Evolutionary conservation across 2,329 filamentous ascomycete genomes (phyloP), one percentile per base, ranked within the genome.

Genomic region (Zymoseptoria brevis): DNA sequence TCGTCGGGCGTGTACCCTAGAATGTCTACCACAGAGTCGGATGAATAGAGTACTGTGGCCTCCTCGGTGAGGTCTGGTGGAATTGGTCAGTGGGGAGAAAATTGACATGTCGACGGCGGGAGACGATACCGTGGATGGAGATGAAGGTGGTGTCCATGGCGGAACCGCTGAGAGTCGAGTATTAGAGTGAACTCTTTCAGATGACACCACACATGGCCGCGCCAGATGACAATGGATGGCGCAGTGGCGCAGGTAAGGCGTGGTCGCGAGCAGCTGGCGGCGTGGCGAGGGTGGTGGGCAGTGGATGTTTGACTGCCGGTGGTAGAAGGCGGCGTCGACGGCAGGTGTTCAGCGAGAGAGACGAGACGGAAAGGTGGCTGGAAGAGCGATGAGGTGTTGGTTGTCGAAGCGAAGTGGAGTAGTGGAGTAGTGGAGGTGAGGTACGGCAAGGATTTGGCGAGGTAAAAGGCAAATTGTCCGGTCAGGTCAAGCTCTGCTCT

Each of bases 21-120:
- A 62, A 95, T 90, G 67, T 95, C 89, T 67, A 85, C 79, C 64
- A 96, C 85, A 2, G 90, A 94, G 67, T 91, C 88, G 55, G 90
- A 95, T 19, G 86, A 88, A 74, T 91, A 95, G 62, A 92, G 81
- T 62, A 95, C 87, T 63, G 85, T 87, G 67, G 89, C 90, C 71
- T 93, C 87, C 58, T 82, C 79, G 50, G 84, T 83, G 61, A 93
- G 80, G 74, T 92, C 89, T 92, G 58, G 4, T 1, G 30, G 8
- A 8, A 50, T 16, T 21, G 16, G 22, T 21, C 24, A 54, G 50
- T 24, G 19, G 22, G 41, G 22, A 41, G 30, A 5, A 26, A 19
- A 8, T 22, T 26, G 13, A 49, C 45, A 19, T 49, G 13, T 11
- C 8, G 26, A n/a, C 19, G 19, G 19, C 22, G 19, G 21, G 48